Evolutionary conservation across 106 monocot species (phyloP), one percentile per base, ranked within the genome.

Genomic region (Dendrobium catenatum): DNA sequence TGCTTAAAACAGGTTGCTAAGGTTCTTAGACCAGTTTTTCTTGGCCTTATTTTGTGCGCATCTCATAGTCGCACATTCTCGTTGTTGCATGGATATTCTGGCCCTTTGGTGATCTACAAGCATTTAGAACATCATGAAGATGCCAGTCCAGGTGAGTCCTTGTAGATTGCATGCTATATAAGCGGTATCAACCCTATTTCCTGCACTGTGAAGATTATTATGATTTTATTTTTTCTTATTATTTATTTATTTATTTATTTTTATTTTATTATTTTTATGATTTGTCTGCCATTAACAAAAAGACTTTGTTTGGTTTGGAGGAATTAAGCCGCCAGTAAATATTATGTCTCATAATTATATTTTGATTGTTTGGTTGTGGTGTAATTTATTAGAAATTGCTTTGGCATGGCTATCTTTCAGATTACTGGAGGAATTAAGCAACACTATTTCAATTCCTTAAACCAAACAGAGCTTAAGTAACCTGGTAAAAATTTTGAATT

Each of bases 21-120:
- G 83, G 82, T 82, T 43, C 46, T 91, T 29, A 84, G 99, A 78
- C 90, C 99, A 64, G 4, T 99, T 22, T 54, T 99, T 78, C 91
- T 99, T 83, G 87, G 93, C 43, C 81, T 95, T 51, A 95, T 99
- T 83, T 89, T 99, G 80, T 91, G 95, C 78, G 84, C 89, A 11
- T 99, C 99, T 11, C 99, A 99, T 78, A 93, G 99, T 59, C 95
- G 99, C 17, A 99, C 99, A 55, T 99, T 99, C 87, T 99, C 95
- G 29, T 82, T 99, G 78, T 73, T 99, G 74, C 77, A 99, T 89
- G 99, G 95, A 78, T 99, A 99, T 66, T 93, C 95, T 86, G 99
- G 95, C 29, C 95, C 95, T 19, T 49, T 95, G 82, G 88, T 85
- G 77, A 85, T 95, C 15, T 99, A 99, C 82, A 92, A 95, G 83